Base-by-base conservation (phyloP, 176 grass and related monocot species). In the Cenchrus americanus region DNA sequence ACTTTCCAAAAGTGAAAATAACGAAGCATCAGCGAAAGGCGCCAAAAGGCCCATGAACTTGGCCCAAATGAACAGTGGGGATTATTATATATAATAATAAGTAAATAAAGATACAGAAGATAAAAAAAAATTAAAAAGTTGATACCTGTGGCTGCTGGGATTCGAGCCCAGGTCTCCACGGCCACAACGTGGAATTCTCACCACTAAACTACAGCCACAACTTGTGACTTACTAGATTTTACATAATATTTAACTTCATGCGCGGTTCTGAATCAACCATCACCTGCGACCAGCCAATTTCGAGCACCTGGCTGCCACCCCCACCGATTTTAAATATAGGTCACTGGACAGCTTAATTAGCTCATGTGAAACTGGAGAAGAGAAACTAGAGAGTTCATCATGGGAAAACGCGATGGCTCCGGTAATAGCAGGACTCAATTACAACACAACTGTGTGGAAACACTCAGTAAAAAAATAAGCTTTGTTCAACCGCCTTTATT, bases 151-250 rank as follows among this genome's bases (percentile, higher is more conserved):
- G 92, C 90, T 97, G 87, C 90, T 92, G 90, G 94, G 90, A 92
- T 91, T 97, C 90, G 84, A 91, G 92, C 86, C 78, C 88, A 97
- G 90, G 83, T 94, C 92, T 97, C 90, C 69, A 94, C 83, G 94
- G 94, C 90, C 90, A 89, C 83, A 92, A 89, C 87, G 85, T 94
- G 76, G 85, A 94, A 97, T 94, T 97, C 94, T 92, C 61, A 97
- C 91, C 87, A 97, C 92, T 92, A 97, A 92, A 97, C 88, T 90
- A 94, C 87, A 94, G 86, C 83, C 90, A 90, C 92, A 61, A 0
- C 0, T 15, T 44, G 34, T 42, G 0, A 37, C 4, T 3, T 0
- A 37, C 4, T 0, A 4, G 34, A 2, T 37, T 37, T 37, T 37
- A 4, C 4, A 37, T 4, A 37, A 3, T 37, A 37, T 37, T 37